Conservation (phyloP, 768 basidiomycete genomes). For the Hypholoma sublateritium region DNA sequence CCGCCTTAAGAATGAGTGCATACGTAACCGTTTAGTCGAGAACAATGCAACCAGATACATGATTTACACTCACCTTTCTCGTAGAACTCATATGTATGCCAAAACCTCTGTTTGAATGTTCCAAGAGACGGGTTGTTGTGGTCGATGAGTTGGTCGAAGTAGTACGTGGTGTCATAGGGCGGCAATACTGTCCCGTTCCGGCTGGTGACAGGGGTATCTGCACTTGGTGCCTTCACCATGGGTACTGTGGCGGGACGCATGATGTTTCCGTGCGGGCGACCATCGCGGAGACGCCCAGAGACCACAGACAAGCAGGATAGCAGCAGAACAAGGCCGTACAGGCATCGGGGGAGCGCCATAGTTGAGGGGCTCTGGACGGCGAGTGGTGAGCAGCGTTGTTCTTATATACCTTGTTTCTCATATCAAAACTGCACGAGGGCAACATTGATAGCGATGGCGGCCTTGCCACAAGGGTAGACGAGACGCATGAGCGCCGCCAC, state of each 20-base stretch:
- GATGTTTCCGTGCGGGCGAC: constrained; percentile 42
- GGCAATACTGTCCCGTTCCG: constrained; percentile 44
- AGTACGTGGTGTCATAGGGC: constrained; percentile 46
- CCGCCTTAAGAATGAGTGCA: constrained; percentile 35
- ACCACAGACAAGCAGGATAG: constrained; percentile 16
- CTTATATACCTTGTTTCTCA: no score
- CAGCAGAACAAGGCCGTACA: constrained; percentile 23
- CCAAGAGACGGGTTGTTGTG: constrained; percentile 57
- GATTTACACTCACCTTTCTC: constrained; percentile 39
- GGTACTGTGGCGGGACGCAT: constrained; percentile 39
- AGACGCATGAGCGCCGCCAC: no score
- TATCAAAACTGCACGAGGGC: no score
- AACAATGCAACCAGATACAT: background rate
- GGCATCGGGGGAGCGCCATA: constrained; percentile 10
- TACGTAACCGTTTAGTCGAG: background rate
- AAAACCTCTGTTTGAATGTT: constrained; percentile 78
- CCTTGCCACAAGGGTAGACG: no score
- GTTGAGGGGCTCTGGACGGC: background rate
- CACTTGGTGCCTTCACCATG: constrained; percentile 22
- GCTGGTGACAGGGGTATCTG: constrained; percentile 37
- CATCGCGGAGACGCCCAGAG: constrained; percentile 31
- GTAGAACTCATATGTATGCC: constrained; percentile 70
- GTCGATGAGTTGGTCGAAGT: constrained; percentile 59
- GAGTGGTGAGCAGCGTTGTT: no score
- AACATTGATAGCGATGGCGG: no score